Percentiles rank a stretch among this genome's conserved stretches.
Evolutionary conservation across 2,329 filamentous ascomycete species (phyloP).

Genomic region (Blastomyces emzantsi): DNA sequence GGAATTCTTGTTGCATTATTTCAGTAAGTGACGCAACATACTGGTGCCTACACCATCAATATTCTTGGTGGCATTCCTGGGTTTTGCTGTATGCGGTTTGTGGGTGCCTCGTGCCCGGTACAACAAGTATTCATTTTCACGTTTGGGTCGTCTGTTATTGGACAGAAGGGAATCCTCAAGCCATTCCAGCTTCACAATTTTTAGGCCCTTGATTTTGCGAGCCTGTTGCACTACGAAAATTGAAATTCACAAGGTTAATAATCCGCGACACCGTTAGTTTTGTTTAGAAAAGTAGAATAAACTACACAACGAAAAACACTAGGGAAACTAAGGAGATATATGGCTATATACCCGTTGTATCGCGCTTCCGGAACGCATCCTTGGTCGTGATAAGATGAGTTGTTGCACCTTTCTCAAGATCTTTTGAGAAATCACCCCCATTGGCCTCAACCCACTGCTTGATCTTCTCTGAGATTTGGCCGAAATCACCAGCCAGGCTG

Average conservation of each 20-base stretch:
- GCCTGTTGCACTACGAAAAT: conserved; percentile 33
- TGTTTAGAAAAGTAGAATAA: neutral
- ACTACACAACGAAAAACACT: neutral
- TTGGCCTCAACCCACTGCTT: conserved; percentile 56
- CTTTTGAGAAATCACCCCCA: conserved; percentile 49
- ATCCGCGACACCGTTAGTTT: neutral
- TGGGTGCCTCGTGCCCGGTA: conserved; percentile 15
- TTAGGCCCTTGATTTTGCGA: conserved; percentile 28
- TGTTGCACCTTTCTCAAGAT: conserved; percentile 47
- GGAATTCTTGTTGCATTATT: neutral
- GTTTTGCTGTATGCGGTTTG: conserved; percentile 27
- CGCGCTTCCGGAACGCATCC: conserved; percentile 49
- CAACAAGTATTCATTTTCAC: conserved; percentile 28
- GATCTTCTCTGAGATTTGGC: conserved; percentile 48
- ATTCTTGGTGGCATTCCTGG: conserved; percentile 11
- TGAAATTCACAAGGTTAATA: neutral
- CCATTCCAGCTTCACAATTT: conserved; percentile 43
- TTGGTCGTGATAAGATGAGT: conserved; percentile 62
- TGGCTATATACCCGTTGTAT: conserved; percentile 31
- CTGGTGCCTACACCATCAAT: neutral
- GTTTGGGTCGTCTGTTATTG: conserved; percentile 27
- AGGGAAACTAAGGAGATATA: neutral
- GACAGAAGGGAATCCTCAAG: conserved; percentile 36
- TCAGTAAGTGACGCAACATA: neutral
- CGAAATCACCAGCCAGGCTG: conserved; percentile 51